Evolutionary conservation across 1,139 yeast genomes (phyloP).

Genomic region (Hemisphaericaspora xylofermentans): DNA sequence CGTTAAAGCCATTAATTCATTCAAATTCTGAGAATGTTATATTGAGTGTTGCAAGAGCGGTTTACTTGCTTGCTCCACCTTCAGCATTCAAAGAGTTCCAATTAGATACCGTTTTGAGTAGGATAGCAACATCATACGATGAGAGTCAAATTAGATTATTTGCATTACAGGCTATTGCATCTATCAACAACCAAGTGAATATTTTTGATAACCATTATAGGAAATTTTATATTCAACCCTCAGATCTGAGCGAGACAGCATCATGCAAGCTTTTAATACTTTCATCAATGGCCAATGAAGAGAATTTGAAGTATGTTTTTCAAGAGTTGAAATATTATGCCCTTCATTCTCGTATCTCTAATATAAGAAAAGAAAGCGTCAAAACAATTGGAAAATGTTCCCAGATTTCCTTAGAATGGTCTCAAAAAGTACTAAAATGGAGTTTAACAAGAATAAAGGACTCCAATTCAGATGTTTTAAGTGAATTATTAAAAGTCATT

Average conservation of each 20-base stretch:
- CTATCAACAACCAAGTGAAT: conserved; percentile 37
- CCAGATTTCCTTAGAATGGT: conserved; percentile 36
- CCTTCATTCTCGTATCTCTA: conserved; percentile 29
- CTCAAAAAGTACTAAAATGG: conserved; percentile 40
- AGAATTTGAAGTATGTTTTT: conserved; percentile 53
- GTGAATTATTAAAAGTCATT: conserved; percentile 66
- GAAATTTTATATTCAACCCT: conserved; percentile 59
- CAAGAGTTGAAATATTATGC: conserved; percentile 70
- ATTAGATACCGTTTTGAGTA: conserved; percentile 51
- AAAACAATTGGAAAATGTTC: conserved; percentile 59
- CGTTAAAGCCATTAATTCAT: conserved; percentile 44
- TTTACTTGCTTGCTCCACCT: conserved; percentile 55
- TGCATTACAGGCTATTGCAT: conserved; percentile 43
- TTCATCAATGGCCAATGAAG: conserved; percentile 53
- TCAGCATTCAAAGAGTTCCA: conserved; percentile 45
- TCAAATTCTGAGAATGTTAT: conserved; percentile 62
- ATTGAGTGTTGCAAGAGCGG: conserved; percentile 58
- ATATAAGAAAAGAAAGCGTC: conserved; percentile 54
- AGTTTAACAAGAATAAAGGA: conserved; percentile 34
- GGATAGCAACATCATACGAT: conserved; percentile 31
- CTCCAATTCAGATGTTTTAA: conserved; percentile 36
- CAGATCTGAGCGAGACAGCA: conserved; percentile 50
- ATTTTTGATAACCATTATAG: conserved; percentile 48
- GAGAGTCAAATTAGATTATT: conserved; percentile 32
- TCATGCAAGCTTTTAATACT: conserved; percentile 63